Conservation (phyloP, 495 filamentous ascomycete species). For the Xylaria grammica region DNA sequence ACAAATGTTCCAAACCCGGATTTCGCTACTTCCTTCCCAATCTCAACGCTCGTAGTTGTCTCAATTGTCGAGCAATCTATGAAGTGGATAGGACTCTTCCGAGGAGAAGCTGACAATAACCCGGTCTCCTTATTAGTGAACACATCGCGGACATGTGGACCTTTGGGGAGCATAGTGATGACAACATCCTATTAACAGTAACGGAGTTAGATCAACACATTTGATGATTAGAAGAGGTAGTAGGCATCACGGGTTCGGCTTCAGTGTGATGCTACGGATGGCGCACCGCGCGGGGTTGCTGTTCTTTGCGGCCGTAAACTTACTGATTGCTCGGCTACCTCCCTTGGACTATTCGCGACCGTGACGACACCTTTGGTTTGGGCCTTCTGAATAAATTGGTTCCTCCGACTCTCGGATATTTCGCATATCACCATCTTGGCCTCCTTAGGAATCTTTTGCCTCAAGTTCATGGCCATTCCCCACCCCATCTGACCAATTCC, state of each 20-base stretch:
- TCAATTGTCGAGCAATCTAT: conserved; percentile 48
- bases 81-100: conserved; percentile 32
- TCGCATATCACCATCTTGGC: conserved; percentile 48
- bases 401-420: conserved; percentile 39
- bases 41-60: conserved; percentile 35
- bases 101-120: conserved; percentile 30
- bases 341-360: conserved; percentile 28
- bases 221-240: neutral
- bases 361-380: conserved; percentile 22
- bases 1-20: conserved; percentile 40
- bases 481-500: conserved; percentile 40
- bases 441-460: conserved; percentile 41
- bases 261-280: too few species aligned
- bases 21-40: conserved; percentile 32
- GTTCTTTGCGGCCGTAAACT: neutral
- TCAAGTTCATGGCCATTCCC: conserved; percentile 52
- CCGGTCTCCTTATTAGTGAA: conserved; percentile 38
- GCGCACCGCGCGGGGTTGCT: neutral
- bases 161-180: conserved; percentile 42
- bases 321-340: conserved; percentile 52
- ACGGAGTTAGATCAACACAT: neutral
- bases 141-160: conserved; percentile 38
- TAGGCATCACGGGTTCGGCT: too few species aligned
- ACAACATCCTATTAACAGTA: conserved; percentile 32
- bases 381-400: conserved; percentile 39